A percentile compares a stretch with the other conserved stretches of the same genome.
phyloP scores from a whole-genome alignment of 352 stramenopile species.

The Globisporangium lucens region DNA sequence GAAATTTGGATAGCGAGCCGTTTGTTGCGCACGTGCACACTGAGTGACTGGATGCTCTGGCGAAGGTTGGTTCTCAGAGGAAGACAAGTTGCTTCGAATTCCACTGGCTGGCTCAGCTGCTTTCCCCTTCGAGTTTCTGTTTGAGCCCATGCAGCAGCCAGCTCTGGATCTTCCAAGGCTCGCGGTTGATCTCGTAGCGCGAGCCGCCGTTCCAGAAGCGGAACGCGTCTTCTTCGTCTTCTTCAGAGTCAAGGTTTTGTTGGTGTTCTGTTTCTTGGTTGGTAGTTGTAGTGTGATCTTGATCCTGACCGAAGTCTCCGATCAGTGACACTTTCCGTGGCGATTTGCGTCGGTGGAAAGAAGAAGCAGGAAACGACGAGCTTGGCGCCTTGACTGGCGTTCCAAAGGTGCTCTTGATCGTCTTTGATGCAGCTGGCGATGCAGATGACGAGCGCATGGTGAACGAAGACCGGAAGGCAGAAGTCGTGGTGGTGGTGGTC shows the following conservation, averaged over 20 bases:
- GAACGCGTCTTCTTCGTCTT: neutral
- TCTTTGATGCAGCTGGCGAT: neutral
- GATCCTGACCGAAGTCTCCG: neutral
- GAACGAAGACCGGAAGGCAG: neutral
- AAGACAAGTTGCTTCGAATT: neutral
- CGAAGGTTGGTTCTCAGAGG: neutral
- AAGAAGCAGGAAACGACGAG: neutral
- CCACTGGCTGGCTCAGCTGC: slow-evolving; percentile 10
- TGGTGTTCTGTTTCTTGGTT: neutral
- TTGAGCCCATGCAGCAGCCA: slow-evolving; percentile 43
- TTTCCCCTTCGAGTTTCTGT: slow-evolving; percentile 20
- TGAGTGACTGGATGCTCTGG: neutral
- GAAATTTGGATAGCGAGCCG: neutral
- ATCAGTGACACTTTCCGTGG: neutral
- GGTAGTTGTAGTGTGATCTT: neutral
- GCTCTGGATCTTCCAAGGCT: slow-evolving; percentile 45
- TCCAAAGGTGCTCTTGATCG: neutral
- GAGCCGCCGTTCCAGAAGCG: slow-evolving; percentile 27
- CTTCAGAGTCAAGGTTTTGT: neutral
- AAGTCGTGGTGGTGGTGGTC: neutral
- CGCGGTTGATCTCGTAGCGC: slow-evolving; percentile 30
- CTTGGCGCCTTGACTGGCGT: neutral
- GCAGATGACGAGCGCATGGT: neutral
- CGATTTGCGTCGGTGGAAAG: slow-evolving; percentile 13
- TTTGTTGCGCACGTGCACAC: neutral